These are phyloP conservation scores for Saccharomyces hybrid DNA, from an alignment of 1,139 yeast genomes.

Conservation along the genomic window DNA sequence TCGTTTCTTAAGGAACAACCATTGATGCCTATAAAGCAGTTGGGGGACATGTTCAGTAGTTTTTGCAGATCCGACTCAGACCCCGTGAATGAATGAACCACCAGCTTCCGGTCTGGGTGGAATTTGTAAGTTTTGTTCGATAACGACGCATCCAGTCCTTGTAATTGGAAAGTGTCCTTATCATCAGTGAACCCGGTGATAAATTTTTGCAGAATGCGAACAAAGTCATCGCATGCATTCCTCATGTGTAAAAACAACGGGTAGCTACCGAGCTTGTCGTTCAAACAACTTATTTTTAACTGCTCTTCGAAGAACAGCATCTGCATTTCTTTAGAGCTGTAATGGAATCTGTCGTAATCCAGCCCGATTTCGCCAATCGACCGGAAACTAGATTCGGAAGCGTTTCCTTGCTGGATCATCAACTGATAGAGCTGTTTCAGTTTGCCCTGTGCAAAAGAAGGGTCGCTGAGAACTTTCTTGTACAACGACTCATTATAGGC, in stretches of 20 bases:
- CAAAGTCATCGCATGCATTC: conserved; percentile 77
- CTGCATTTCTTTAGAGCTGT: conserved; percentile 64
- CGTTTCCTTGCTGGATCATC: conserved; percentile 33
- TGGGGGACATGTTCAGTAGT: conserved; percentile 35
- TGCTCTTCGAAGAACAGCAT: conserved; percentile 60
- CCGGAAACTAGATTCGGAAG: conserved; percentile 35
- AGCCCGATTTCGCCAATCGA: conserved; percentile 93
- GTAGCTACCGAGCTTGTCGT: conserved; percentile 20
- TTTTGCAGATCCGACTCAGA: conserved; percentile 49
- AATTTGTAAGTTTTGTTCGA: conserved; percentile 18
- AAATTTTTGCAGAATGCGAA: conserved; percentile 52
- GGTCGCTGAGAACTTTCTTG: conserved; percentile 35
- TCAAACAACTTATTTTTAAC: conserved; percentile 35
- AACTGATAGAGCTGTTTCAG: conserved; percentile 40
- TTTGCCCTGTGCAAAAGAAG: conserved; percentile 10
- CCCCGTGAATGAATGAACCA: conserved; percentile 94
- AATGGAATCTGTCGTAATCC: conserved; percentile 84
- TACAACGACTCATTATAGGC: conserved; percentile 28
- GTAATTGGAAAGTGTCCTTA: conserved; percentile 22
- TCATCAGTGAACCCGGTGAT: conserved; percentile 35
- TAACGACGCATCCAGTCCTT: conserved; percentile 5
- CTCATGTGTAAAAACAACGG: conserved; percentile 91
- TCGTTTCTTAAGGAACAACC: conserved; percentile 85
- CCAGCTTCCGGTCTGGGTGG: conserved; percentile 36
- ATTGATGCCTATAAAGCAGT: conserved; percentile 69